Evolutionary conservation across 208 protist species (phyloP), one percentile per base, ranked within the genome.

Genomic region (Perkinsela sp.): DNA sequence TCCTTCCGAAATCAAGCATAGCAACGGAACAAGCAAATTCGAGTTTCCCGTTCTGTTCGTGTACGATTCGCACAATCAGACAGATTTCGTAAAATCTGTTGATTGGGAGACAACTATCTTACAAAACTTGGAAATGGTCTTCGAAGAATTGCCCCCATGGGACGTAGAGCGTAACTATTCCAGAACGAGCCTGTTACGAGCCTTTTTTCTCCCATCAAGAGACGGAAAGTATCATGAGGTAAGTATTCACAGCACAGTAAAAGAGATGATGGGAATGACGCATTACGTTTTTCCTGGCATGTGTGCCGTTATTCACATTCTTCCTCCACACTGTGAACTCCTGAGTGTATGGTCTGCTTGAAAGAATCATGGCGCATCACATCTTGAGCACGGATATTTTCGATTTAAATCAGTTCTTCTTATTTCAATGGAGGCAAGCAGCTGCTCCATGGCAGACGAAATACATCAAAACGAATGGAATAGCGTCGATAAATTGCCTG

Each of bases 1-100:
- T 22, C 40, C 40, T 57, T 22, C 13, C 6, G 13, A 57, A 22
- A 22, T n/a, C 13, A 22, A 57, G 40, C 40, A 57, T n/a, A 57
- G 13, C 6, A 22, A 22, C 40, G 22, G 22, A 57, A 57, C 13
- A 32, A 74, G 73, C 28, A 70, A 83, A 32, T 74, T 90, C 66
- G 86, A 90, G 69, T 90, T 91, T 22, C 86, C 88, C 28, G 76
- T 93, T n/a, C 79, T 95, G 15, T 91, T 94, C 71, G 80, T 95
- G 73, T 95, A 95, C 76, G 87, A 92, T 70, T 87, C 93, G 74
- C 89, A 89, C 74, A 74, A 80, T 67, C 85, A 92, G 72, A 88
- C 83, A 0, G 91, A 95, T 74, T 91, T 91, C 68, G 83, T 93
- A 75, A 79, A 91, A 66, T 85, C 92, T 68, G 89, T 94, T 15